Conservation (phyloP, 139 green algal genomes). For the Edaphochlamys debaryana region DNA sequence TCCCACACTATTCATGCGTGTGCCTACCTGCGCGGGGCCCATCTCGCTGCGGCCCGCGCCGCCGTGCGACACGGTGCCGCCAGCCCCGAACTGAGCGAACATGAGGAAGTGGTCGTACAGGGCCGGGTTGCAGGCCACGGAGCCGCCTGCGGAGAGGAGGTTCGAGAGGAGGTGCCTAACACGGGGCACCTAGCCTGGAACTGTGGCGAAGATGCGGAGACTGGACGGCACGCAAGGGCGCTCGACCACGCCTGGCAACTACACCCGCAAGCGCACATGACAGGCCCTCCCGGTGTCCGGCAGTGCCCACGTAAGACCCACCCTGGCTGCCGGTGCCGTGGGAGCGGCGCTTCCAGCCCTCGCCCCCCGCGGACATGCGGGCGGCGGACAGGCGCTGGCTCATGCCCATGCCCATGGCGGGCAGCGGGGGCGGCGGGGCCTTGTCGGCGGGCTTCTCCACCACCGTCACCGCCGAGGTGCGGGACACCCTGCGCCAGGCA, state of each 20-base stretch:
- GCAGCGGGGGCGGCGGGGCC: neutral
- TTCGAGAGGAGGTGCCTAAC: neutral
- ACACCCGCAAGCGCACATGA: too few species aligned
- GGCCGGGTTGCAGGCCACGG: neutral
- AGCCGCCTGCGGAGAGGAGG: neutral
- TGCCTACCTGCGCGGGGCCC: conserved; percentile 51
- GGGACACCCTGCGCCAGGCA: neutral
- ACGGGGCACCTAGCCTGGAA: neutral
- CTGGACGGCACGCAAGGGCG: too few species aligned
- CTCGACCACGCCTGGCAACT: too few species aligned
- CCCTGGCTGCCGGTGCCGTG: neutral
- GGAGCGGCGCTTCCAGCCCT: neutral
- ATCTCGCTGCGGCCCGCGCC: conserved; percentile 21
- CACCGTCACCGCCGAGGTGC: neutral
- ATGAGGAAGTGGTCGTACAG: conserved; percentile 54
- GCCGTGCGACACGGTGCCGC: neutral
- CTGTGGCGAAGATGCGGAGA: too few species aligned
- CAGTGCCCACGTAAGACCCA: too few species aligned
- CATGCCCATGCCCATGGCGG: neutral
- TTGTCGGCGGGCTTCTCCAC: neutral
- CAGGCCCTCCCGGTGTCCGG: too few species aligned
- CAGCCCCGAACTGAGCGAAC: conserved; percentile 55
- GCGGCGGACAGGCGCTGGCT: neutral
- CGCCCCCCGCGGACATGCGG: neutral
- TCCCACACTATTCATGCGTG: too few species aligned